Evolutionary conservation across 176 grass and related monocot species (phyloP).

Genomic region (Puya raimondii): DNA sequence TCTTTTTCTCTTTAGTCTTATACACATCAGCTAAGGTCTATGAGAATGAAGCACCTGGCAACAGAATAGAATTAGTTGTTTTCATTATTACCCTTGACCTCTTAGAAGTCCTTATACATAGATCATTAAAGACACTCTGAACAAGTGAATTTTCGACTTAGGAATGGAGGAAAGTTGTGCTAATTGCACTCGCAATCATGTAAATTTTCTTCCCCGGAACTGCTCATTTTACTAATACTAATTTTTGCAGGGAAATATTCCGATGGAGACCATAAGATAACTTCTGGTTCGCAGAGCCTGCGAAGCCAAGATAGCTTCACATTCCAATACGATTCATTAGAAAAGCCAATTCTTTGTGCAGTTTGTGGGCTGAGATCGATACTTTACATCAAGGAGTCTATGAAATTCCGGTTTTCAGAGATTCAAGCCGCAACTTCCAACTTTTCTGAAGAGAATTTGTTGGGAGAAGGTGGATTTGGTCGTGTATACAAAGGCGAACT

Average conservation of each 20-base stretch:
- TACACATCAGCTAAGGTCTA: too few relatives aligned
- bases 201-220: too few relatives aligned
- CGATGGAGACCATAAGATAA: conserved; percentile 1
- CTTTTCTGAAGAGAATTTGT: conserved; percentile 47
- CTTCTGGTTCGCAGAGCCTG: background rate
- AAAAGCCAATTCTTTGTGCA: conserved; percentile 47
- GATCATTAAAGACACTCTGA: too few relatives aligned
- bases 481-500: conserved; percentile 62
- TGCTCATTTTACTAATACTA: background rate
- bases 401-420: conserved; percentile 59
- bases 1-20: too few relatives aligned
- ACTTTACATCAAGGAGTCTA: conserved; percentile 65
- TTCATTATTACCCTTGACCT: too few relatives aligned
- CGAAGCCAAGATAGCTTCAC: conserved; percentile 16
- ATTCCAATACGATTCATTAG: conserved; percentile 30
- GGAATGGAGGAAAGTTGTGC: too few relatives aligned
- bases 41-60: too few relatives aligned
- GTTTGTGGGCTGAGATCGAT: conserved; percentile 48
- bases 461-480: conserved; percentile 67
- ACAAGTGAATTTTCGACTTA: too few relatives aligned
- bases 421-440: conserved; percentile 55
- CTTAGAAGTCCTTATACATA: too few relatives aligned
- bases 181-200: too few relatives aligned
- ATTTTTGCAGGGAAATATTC: conserved; percentile 10
- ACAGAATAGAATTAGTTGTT: too few relatives aligned